These are phyloP conservation scores for Myriosclerotinia curreyana DNA, from an alignment of 2,329 filamentous ascomycete species.

Conservation along the genomic window DNA sequence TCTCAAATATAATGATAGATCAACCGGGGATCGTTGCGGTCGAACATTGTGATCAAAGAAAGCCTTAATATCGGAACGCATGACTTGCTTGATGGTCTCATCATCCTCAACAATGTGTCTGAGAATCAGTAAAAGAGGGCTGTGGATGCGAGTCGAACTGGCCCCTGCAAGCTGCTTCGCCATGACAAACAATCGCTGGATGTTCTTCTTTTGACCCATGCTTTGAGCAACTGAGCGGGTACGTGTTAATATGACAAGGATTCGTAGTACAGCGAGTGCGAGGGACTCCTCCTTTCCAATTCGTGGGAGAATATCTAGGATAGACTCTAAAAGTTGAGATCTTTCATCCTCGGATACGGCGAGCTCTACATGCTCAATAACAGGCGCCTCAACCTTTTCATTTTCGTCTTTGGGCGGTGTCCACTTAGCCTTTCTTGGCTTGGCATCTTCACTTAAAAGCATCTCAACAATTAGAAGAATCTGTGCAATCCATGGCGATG, in stretches of 20 bases:
- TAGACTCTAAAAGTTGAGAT: slow-evolving; percentile 65
- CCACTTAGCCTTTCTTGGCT: slow-evolving; percentile 74
- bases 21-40: slow-evolving; percentile 55
- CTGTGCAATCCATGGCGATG: slow-evolving; percentile 91
- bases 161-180: slow-evolving; percentile 83
- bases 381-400: slow-evolving; percentile 50
- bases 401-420: slow-evolving; percentile 52
- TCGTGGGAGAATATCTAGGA: slow-evolving; percentile 81
- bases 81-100: slow-evolving; percentile 83
- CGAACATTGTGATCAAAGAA: slow-evolving; percentile 60
- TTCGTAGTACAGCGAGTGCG: slow-evolving; percentile 76
- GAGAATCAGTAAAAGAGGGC: slow-evolving; percentile 68
- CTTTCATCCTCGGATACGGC: slow-evolving; percentile 66
- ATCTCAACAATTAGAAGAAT: slow-evolving; percentile 88
- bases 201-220: slow-evolving; percentile 82
- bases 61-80: slow-evolving; percentile 83
- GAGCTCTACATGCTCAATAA: slow-evolving; percentile 58
- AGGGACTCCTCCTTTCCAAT: slow-evolving; percentile 85
- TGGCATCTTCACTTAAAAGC: slow-evolving; percentile 82
- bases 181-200: slow-evolving; percentile 91
- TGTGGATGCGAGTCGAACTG: slow-evolving; percentile 71
- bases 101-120: slow-evolving; percentile 95
- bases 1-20: slow-evolving; percentile 71
- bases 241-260: slow-evolving; percentile 85
- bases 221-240: slow-evolving; percentile 69